phyloP scores from a whole-genome alignment of 2,329 filamentous ascomycete species.

The Colletotrichum limetticola region DNA sequence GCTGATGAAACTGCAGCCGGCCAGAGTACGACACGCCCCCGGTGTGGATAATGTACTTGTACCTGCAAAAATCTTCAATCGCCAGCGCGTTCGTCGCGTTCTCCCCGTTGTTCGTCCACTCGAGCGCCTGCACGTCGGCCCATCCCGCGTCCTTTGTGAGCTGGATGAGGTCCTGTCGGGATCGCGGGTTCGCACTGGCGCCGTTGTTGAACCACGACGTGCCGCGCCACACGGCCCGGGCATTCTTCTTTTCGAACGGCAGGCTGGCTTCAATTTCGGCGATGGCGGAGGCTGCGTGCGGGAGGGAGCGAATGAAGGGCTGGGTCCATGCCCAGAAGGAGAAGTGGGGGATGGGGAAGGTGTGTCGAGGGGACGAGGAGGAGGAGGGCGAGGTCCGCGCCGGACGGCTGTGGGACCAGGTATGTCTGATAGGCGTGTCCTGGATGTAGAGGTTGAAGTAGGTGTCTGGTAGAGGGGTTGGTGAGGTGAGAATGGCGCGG shows the following conservation, averaged over 20 bases:
- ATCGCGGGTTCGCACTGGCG: conserved; percentile 46
- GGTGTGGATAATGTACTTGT: conserved; percentile 63
- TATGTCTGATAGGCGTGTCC: conserved; percentile 56
- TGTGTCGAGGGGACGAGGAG: conserved; percentile 46
- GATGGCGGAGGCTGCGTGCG: conserved; percentile 51
- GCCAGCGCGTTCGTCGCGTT: conserved; percentile 55
- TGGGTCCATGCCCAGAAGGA: conserved; percentile 65
- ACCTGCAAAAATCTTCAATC: conserved; percentile 63
- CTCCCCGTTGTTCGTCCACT: conserved; percentile 45
- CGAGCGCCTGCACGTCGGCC: conserved; percentile 59
- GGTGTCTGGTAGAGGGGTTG: conserved; percentile 59
- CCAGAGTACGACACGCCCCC: conserved; percentile 66
- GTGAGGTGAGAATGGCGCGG: conserved; percentile 61
- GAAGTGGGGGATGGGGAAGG: conserved; percentile 67
- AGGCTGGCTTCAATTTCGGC: conserved; percentile 46
- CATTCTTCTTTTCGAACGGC: conserved; percentile 46
- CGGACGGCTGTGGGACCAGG: conserved; percentile 60
- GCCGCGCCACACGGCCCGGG: conserved; percentile 61
- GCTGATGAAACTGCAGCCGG: conserved; percentile 61
- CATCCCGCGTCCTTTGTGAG: conserved; percentile 50
- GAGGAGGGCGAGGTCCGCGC: conserved; percentile 52
- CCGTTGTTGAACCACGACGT: conserved; percentile 61
- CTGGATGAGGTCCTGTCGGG: conserved; percentile 53
- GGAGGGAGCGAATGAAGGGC: conserved; percentile 58
- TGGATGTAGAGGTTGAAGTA: conserved; percentile 63